A percentile compares a stretch with the other conserved stretches of the same genome.
phyloP scores from a whole-genome alignment of 2,329 filamentous ascomycete genomes.

The Nothomitra cinnamomea region DNA sequence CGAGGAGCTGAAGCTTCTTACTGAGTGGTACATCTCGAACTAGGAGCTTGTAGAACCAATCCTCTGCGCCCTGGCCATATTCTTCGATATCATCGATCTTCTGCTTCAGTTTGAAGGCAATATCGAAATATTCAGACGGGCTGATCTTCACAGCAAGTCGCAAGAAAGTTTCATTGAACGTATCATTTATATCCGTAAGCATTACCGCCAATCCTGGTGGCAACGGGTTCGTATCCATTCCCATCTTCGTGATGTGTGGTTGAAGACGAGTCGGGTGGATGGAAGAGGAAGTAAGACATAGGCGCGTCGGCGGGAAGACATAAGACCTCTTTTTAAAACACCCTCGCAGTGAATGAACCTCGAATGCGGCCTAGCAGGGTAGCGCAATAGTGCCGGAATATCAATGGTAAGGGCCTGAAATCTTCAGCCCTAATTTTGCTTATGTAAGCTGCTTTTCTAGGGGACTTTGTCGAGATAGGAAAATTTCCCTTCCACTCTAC shows the following conservation, averaged over 20 bases:
- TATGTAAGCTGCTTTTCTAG: too few relatives aligned
- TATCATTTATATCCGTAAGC: background rate
- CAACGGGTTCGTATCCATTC: background rate
- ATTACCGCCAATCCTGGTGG: background rate
- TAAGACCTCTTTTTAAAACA: background rate
- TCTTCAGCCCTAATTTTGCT: background rate
- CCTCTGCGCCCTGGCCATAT: background rate
- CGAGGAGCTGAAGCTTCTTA: background rate
- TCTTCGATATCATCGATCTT: background rate
- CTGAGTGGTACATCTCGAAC: background rate
- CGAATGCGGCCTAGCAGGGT: background rate
- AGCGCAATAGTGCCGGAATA: slow-evolving; percentile 1
- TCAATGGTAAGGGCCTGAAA: background rate
- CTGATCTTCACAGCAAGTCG: background rate
- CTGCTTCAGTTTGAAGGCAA: background rate
- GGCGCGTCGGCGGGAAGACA: background rate
- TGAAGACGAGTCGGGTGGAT: background rate
- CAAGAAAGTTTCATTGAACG: background rate
- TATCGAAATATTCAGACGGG: background rate
- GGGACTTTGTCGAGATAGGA: too few relatives aligned
- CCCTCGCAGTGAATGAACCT: background rate
- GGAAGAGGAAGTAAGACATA: background rate
- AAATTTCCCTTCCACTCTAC: too few relatives aligned
- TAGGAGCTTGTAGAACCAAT: background rate
- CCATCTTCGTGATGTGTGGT: background rate